Evolutionary conservation across 2,329 filamentous ascomycete genomes (phyloP).

Genomic region (Tricladium varicosporioides): DNA sequence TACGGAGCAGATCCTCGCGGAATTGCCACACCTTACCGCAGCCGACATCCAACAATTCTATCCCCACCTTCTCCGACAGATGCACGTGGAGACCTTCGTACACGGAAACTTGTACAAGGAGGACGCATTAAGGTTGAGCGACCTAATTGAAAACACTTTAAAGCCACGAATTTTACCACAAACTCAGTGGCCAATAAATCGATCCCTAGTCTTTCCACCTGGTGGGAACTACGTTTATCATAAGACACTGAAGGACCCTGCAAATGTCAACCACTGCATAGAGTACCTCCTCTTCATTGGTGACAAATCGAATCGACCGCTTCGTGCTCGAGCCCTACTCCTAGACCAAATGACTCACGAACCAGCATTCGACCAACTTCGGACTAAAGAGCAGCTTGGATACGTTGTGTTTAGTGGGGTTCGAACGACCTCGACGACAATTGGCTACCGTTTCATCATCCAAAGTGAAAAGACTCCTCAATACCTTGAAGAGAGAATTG

Average conservation of each 20-base stretch:
- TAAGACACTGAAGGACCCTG: constrained; percentile 77
- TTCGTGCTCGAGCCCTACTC: constrained; percentile 75
- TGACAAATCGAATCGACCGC: constrained; percentile 62
- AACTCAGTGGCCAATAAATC: constrained; percentile 75
- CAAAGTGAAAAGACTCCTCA: constrained; percentile 85
- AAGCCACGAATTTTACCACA: constrained; percentile 71
- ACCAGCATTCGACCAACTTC: constrained; percentile 88
- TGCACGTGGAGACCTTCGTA: constrained; percentile 83
- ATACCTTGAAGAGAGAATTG: constrained; percentile 85
- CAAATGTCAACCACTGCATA: constrained; percentile 85
- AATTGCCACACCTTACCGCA: constrained; percentile 71
- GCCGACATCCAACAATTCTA: constrained; percentile 76
- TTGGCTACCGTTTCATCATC: constrained; percentile 85
- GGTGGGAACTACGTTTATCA: constrained; percentile 84
- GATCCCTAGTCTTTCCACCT: constrained; percentile 73
- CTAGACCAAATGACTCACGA: constrained; percentile 90
- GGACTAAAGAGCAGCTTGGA: constrained; percentile 95
- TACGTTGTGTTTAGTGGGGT: constrained; percentile 91
- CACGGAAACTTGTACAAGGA: constrained; percentile 95
- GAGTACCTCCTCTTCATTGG: constrained; percentile 75
- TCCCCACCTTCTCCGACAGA: constrained; percentile 75
- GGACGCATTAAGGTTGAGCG: constrained; percentile 81
- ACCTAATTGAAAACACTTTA: constrained; percentile 76
- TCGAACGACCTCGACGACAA: constrained; percentile 69
- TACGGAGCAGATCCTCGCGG: constrained; percentile 75